Base-by-base conservation (phyloP, 345 rosid genomes). In the Brassica juncea region DNA sequence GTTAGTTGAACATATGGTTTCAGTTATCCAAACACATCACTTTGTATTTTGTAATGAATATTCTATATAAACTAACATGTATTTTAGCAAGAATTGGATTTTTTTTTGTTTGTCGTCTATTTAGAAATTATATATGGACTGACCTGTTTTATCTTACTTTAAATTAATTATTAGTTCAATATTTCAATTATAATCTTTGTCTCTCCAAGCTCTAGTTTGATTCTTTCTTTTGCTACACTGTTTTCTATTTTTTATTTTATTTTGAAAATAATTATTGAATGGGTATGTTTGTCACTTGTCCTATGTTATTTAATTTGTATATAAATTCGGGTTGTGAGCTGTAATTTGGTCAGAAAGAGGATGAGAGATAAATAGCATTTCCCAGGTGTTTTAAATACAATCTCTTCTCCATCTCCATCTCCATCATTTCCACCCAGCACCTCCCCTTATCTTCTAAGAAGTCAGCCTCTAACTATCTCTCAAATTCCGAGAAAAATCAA, bases 381-480 rank as follows among this genome's bases (percentile, higher is more conserved):
- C 70, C 74, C 83, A 80, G 83, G 79, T 80, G 75, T 80, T 80
- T 80, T 74, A 80, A 80, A 74, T 74, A 74, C 75, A 66, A 72
- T 55, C 68, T 78, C 63, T 72, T 73, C 78, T 68, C 74, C 68
- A 68, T 79, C 69, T 79, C 77, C 69, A 67, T 73, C 73, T 80
- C 78, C 70, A 68, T 74, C 74, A 8, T 61, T 72, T 73, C 82
- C 75, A 73, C 82, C 79, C 79, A 69, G 74, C 70, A 54, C 61
- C 11, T 49, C 68, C 66, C 42, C 64, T 68, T 74, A 60, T 68
- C 78, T 70, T 70, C 8, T 47, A 4, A 68, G 63, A 79, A 79
- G 47, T 68, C 74, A 68, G 73, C 78, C 70, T 47, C 78, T 79
- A 67, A 68, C 61, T 73, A 39, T 79, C 55, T 59, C 47, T 66